These are phyloP conservation scores for Prunus armeniaca DNA, from an alignment of 306 rosid species.

Conservation along the genomic window DNA sequence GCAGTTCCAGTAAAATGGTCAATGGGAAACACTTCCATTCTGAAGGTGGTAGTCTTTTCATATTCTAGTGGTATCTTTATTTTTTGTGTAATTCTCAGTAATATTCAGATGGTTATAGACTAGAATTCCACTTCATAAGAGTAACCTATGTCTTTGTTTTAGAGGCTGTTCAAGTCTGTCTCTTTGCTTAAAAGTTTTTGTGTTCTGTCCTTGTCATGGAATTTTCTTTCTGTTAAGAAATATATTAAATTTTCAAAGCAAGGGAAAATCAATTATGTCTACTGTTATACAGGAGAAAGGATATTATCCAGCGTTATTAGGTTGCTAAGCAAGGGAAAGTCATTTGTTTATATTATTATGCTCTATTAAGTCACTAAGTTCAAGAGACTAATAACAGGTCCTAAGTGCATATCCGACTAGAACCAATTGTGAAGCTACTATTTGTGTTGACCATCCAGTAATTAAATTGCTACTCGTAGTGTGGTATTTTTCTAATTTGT, in stretches of 20 bases:
- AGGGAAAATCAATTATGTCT: neutral
- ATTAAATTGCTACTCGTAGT: neutral
- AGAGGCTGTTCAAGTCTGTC: conserved; percentile 12
- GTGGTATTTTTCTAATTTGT: conserved; percentile 11
- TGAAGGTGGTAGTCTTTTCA: conserved; percentile 34
- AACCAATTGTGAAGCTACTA: conserved; percentile 5
- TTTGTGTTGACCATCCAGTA: conserved; percentile 8
- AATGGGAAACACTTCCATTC: conserved; percentile 30
- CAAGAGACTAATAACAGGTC: neutral
- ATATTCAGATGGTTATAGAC: neutral
- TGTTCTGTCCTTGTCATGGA: neutral
- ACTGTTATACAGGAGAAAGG: neutral
- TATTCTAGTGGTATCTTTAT: conserved; percentile 6
- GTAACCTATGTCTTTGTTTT: conserved; percentile 4
- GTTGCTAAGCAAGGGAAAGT: neutral
- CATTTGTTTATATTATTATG: neutral
- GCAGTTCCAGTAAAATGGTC: conserved; percentile 27
- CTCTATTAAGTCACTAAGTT: neutral
- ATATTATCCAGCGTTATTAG: neutral
- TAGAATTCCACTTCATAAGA: neutral
- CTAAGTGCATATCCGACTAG: conserved; percentile 6
- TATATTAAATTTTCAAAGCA: neutral
- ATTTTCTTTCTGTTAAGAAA: neutral
- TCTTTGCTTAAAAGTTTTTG: neutral
- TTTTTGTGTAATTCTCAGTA: conserved; percentile 7